Conservation (phyloP, 140 eudicot species). For the Erigeron philadelphicus region DNA sequence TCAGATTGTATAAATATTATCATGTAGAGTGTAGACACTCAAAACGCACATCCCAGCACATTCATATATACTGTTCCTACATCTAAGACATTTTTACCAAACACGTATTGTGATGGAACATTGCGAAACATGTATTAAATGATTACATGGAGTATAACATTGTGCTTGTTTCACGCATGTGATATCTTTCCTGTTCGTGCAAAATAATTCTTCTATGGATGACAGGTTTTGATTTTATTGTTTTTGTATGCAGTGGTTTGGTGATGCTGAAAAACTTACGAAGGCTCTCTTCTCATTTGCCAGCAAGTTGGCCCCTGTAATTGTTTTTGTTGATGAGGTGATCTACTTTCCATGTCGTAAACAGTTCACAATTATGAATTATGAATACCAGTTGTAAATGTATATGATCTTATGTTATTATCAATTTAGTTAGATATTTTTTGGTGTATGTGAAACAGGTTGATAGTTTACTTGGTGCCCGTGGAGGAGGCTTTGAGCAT, state of each 20-base stretch:
- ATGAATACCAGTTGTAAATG: not conserved
- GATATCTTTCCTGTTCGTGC: not conserved
- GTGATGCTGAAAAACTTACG: constrained; percentile 97
- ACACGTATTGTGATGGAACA: too few species aligned
- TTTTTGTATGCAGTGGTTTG: constrained; percentile 76
- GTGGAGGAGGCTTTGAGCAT: constrained; percentile 91
- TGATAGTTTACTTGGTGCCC: constrained; percentile 98
- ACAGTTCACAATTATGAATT: too few species aligned
- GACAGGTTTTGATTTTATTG: not conserved
- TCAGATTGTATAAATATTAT: too few species aligned
- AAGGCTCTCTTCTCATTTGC: constrained; percentile 95
- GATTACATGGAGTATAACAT: not conserved
- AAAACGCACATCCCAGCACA: too few species aligned
- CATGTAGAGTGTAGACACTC: too few species aligned
- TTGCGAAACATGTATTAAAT: not conserved
- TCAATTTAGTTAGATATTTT: not conserved
- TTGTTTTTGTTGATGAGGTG: constrained; percentile 97
- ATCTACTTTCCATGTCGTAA: constrained; percentile 1
- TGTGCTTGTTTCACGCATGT: not conserved
- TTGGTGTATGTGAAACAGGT: constrained; percentile 40
- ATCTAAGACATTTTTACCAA: too few species aligned
- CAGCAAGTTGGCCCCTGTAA: constrained; percentile 94
- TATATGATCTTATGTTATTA: constrained; percentile 5
- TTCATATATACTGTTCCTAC: too few species aligned
- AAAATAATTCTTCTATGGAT: not conserved